phyloP scores from a whole-genome alignment of 768 basidiomycete genomes.

The Russula sp. region DNA sequence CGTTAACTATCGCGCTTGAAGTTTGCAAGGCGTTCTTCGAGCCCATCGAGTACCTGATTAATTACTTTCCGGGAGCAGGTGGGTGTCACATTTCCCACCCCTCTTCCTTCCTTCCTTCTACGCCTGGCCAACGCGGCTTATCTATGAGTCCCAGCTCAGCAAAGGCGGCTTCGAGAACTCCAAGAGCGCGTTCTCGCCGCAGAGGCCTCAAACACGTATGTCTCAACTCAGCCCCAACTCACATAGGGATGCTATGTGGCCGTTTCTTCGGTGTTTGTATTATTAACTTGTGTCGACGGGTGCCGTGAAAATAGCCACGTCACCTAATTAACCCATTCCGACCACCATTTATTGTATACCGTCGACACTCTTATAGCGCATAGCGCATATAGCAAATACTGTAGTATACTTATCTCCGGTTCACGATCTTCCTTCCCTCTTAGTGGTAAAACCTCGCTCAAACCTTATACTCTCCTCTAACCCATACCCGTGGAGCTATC shows the following conservation, averaged over 20 bases:
- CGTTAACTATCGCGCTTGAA: slow-evolving; percentile 56
- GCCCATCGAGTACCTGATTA: slow-evolving; percentile 35
- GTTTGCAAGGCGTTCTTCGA: slow-evolving; percentile 56
- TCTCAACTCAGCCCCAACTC: slow-evolving; percentile 7
- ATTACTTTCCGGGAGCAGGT: slow-evolving; percentile 25
- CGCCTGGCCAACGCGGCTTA: neutral
- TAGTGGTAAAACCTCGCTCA: neutral
- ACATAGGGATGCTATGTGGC: slow-evolving; percentile 9
- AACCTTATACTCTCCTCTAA: neutral
- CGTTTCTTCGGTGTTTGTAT: neutral
- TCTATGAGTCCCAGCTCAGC: slow-evolving; percentile 9
- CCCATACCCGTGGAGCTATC: too few species aligned
- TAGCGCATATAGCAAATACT: too few species aligned
- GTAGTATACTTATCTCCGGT: too few species aligned
- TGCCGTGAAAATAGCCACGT: too few species aligned
- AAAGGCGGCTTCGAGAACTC: slow-evolving; percentile 5
- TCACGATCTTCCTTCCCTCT: too few species aligned
- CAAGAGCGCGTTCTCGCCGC: slow-evolving; percentile 18
- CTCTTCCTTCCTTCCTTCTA: neutral
- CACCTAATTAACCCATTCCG: neutral
- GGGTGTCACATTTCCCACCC: neutral
- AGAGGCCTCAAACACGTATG: slow-evolving; percentile 8
- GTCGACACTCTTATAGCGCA: too few species aligned
- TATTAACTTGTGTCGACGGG: neutral
- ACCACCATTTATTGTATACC: neutral